These are phyloP conservation scores for Pestalotiopsis fici DNA, from an alignment of 2,329 filamentous ascomycete genomes.

Conservation along the genomic window DNA sequence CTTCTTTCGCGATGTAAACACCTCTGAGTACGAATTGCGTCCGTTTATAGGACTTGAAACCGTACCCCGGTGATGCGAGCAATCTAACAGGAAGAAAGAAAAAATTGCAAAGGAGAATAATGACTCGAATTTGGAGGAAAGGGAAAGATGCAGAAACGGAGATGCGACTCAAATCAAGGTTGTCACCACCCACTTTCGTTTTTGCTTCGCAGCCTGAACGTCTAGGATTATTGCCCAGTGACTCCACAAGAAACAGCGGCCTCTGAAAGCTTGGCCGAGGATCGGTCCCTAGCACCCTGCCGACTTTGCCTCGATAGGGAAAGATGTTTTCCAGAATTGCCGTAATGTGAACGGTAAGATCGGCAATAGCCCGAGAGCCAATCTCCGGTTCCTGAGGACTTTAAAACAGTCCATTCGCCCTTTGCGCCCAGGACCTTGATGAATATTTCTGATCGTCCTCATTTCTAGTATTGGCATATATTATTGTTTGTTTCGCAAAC, in stretches of 20 bases:
- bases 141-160: background rate
- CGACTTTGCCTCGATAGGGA: slow-evolving; percentile 8
- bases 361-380: background rate
- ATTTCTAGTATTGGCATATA: background rate
- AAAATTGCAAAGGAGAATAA: background rate
- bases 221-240: background rate
- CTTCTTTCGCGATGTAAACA: background rate
- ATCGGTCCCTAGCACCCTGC: slow-evolving; percentile 1
- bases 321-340: background rate
- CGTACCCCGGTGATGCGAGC: background rate
- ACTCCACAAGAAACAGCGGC: slow-evolving; percentile 1
- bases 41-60: background rate
- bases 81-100: background rate
- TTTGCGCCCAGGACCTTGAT: background rate
- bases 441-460: background rate
- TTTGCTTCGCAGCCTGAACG: background rate
- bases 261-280: slow-evolving; percentile 3
- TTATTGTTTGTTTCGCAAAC: background rate
- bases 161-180: background rate
- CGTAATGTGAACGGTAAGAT: background rate
- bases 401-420: background rate
- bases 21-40: background rate
- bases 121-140: background rate
- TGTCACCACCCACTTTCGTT: background rate
- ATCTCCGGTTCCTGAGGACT: background rate